Evolutionary conservation across 1,284 basidiomycete genomes (phyloP).

Genomic region (Exobasidium rhododendri): DNA sequence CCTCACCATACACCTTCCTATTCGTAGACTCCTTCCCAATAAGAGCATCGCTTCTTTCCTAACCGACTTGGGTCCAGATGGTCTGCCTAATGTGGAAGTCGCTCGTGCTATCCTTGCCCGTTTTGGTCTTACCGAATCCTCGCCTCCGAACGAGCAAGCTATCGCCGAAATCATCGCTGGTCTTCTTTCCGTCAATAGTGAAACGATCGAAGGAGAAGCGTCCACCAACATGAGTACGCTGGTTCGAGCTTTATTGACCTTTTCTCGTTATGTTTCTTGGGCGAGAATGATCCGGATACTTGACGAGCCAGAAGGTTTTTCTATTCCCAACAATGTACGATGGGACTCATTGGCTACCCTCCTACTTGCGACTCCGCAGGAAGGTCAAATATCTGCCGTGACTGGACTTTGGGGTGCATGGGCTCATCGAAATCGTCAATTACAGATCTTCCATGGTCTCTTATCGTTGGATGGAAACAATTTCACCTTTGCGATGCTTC

Average conservation of each 20-base stretch:
- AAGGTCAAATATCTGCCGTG: constrained; percentile 54
- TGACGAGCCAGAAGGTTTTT: constrained; percentile 56
- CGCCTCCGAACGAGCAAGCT: constrained; percentile 32
- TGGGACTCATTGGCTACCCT: constrained; percentile 42
- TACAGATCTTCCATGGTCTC: constrained; percentile 80
- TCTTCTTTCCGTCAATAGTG: constrained; percentile 35
- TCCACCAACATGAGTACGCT: constrained; percentile 21
- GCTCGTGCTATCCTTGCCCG: constrained; percentile 37
- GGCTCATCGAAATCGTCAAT: constrained; percentile 79
- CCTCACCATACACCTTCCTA: neutral
- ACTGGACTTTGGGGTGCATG: constrained; percentile 60
- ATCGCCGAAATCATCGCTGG: constrained; percentile 42
- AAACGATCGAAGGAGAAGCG: constrained; percentile 13
- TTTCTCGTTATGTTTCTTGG: constrained; percentile 40
- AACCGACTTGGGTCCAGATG: constrained; percentile 38
- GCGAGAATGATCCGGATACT: constrained; percentile 55
- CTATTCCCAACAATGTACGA: constrained; percentile 55
- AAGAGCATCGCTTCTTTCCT: constrained; percentile 20
- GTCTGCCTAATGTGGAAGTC: constrained; percentile 29
- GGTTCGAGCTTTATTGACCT: constrained; percentile 21
- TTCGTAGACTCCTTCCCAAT: constrained; percentile 6
- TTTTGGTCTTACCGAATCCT: constrained; percentile 32
- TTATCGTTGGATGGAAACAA: constrained; percentile 70
- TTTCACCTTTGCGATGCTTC: constrained; percentile 68
- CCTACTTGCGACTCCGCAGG: constrained; percentile 47